Base-by-base conservation (phyloP, 257 asterid species). In the Solanum lycopersicoides region DNA sequence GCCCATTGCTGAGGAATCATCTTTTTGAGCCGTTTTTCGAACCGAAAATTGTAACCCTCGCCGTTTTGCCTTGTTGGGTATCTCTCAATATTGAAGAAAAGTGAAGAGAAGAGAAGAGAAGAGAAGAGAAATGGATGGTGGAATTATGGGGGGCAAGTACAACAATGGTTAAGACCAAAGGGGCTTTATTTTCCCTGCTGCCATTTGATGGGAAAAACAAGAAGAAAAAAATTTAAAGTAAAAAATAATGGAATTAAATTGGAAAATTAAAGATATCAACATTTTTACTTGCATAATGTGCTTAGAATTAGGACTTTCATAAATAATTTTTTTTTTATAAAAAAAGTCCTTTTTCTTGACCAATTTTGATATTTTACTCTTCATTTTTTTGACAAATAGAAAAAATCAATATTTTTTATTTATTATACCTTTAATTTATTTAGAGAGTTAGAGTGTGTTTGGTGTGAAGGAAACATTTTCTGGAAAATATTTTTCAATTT, bases 1-100 rank as follows among this genome's bases (percentile, higher is more conserved):
- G 96, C 86, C 98, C 98, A 96, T 72, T 94, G 90, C 87, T 90
- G 93, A 9, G 98, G 95, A 84, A 91, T 91, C 95, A 95, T 93
- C 83, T 80, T 47, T 73, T 35, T 20, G 47, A 73, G 9, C 47
- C 50, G 9, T 18, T 72, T 18, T 77, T 44, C n/a, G 65, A 56
- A 56, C 9, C 11, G 13, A 5, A 76, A 41, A n/a, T 41, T 77
- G 3, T 9, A 14, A 28, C 28, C 28, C 84, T 79, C 12, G 20
- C 83, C 47, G 42, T 71, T 69, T 84, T 4, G 80, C 30, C 37
- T 30, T 32, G 15, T 72, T 45, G 87, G 50, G 82, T 44, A 63
- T 28, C 63, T 84, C 15, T 34, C 59, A 73, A 37, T 18, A 66
- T 66, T 1, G 2, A 12, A 9, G 74, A 4, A 37, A 4, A 10